Percentiles rank a stretch among this genome's conserved stretches.
Evolutionary conservation across 208 protist genomes (phyloP).

Genomic region (Crithidia brevicula): DNA sequence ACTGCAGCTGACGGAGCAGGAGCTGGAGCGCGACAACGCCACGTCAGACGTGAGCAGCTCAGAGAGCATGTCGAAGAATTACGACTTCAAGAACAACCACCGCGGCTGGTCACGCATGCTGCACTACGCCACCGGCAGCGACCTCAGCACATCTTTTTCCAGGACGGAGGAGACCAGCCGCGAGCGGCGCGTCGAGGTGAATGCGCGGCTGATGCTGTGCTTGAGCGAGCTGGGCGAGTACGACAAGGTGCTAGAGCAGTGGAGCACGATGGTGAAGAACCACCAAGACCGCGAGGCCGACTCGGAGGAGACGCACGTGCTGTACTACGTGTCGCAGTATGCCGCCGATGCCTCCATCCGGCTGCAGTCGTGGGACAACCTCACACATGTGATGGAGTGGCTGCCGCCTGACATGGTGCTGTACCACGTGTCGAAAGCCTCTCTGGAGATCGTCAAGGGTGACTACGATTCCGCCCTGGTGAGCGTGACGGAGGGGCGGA

Average conservation of each 20-base stretch:
- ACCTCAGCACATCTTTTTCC: conserved; percentile 46
- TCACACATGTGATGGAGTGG: conserved; percentile 56
- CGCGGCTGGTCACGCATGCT: conserved; percentile 44
- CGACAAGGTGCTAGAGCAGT: conserved; percentile 73
- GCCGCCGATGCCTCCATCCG: conserved; percentile 86
- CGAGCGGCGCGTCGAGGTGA: conserved; percentile 51
- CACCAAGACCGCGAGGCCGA: conserved; percentile 35
- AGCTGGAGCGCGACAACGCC: conserved; percentile 56
- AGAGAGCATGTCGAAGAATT: conserved; percentile 32
- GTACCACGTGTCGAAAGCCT: conserved; percentile 70
- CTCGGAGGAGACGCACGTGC: conserved; percentile 58
- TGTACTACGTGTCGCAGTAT: conserved; percentile 78
- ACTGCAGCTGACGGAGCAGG: conserved; percentile 66
- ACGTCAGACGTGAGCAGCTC: conserved; percentile 46
- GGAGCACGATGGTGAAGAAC: conserved; percentile 43
- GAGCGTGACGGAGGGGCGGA: conserved; percentile 61
- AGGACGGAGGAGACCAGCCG: conserved; percentile 40
- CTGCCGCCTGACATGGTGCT: conserved; percentile 64
- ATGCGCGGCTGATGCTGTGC: conserved; percentile 70
- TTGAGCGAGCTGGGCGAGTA: conserved; percentile 83
- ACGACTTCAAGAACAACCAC: conserved; percentile 29
- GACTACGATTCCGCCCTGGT: conserved; percentile 62
- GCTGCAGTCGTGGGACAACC: conserved; percentile 75
- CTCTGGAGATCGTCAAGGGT: conserved; percentile 52
- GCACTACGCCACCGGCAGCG: conserved; percentile 46